Conservation (phyloP, 768 basidiomycete species). For the Lactarius indigo region DNA sequence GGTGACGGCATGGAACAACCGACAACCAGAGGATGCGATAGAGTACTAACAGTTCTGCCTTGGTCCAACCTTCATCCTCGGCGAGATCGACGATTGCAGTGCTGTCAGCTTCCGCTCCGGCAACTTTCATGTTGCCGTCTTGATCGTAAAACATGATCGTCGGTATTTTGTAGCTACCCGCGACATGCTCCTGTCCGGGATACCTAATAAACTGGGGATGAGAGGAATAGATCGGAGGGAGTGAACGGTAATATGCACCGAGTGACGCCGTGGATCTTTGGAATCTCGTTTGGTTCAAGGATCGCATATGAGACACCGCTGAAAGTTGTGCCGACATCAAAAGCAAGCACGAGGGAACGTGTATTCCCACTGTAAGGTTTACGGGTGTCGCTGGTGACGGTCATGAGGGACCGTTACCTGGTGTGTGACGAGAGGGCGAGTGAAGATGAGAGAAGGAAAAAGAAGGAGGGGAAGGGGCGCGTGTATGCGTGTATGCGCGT, state of each 20-base stretch:
- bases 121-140: conserved; percentile 60
- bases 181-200: conserved; percentile 82
- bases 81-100: conserved; percentile 55
- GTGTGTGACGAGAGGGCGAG: conserved; percentile 19
- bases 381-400: conserved; percentile 57
- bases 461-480: background rate
- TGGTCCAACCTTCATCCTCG: conserved; percentile 76
- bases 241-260: conserved; percentile 42
- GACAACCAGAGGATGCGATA: conserved; percentile 1
- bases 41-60: conserved; percentile 62
- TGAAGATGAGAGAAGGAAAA: background rate
- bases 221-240: background rate
- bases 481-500: background rate
- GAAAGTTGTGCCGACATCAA: conserved; percentile 82
- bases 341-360: conserved; percentile 69
- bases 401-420: conserved; percentile 35
- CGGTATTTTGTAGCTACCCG: conserved; percentile 81
- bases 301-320: conserved; percentile 83
- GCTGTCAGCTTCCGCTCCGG: conserved; percentile 74
- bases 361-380: conserved; percentile 66
- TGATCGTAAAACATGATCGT: conserved; percentile 72
- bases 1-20: background rate
- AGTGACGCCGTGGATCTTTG: conserved; percentile 78
- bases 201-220: conserved; percentile 45
- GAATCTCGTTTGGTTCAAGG: conserved; percentile 75